Base-by-base conservation (phyloP, 352 stramenopile species). In the Aphanomyces stellatus region DNA sequence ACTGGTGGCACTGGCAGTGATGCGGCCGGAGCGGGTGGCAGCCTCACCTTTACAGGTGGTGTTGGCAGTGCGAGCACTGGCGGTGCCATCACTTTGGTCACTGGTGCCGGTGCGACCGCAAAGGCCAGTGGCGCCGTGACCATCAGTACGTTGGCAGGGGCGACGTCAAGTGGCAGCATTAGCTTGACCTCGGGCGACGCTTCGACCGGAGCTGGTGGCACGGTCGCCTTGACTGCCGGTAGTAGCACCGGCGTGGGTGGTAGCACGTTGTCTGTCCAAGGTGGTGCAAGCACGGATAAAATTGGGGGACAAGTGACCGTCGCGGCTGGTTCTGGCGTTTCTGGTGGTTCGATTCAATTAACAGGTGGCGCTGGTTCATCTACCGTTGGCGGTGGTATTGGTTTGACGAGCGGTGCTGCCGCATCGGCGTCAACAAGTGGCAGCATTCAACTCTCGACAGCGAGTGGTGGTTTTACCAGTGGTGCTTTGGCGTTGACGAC, bases 271-370 rank as follows among this genome's bases (percentile, higher is more conserved):
- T 37, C 22, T 1, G 6, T 57, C 11, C 33, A 22, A 17, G 28
- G 34, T 41, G 60, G 60, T 28, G 30, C 41, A 19, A 67, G 60
- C 34, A 67, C 60, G n/a, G 48, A 56, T 49, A 25, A 57, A 24
- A 51, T 31, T 25, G 60, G 60, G 6, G 60, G 60, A 3, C 30
- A 31, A 35, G n/a, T 67, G 2, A 11, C n/a, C n/a, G 19, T 51
- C 25, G 48, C 41, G 7, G 60, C 60, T 31, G 60, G 60, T 46
- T 8, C 10, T 5, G 60, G 60, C 13, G 4, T 67, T 2, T 25
- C 28, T 1, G 60, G 60, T 11, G 60, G 60, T 28, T 13, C n/a
- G 2, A 57, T 59, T 49, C 46, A 48, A 10, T 15, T 67, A 2
- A 28, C 13, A 30, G 43, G 17, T 27, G 60, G 60, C 19, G 25